phyloP scores from a whole-genome alignment of 2,329 filamentous ascomycete genomes.

The Akanthomyces dipterigenus region DNA sequence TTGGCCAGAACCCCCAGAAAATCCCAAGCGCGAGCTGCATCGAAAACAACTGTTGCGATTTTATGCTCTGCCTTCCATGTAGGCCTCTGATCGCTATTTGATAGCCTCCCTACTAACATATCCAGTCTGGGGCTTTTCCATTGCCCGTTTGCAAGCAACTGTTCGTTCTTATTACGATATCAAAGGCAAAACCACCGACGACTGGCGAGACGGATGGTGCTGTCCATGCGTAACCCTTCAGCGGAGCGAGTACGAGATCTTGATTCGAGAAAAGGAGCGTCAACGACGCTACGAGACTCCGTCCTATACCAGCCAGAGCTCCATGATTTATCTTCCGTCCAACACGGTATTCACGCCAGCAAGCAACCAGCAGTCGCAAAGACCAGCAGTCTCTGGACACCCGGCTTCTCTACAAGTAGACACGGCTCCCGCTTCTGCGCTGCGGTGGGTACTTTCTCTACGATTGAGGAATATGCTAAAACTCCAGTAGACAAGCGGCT shows the following conservation, averaged over 20 bases:
- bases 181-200: slow-evolving; percentile 18
- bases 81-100: slow-evolving; percentile 5
- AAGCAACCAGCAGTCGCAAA: neutral
- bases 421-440: neutral
- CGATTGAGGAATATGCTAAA: neutral
- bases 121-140: slow-evolving; percentile 25
- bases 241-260: slow-evolving; percentile 27
- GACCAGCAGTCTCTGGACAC: neutral
- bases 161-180: slow-evolving; percentile 29
- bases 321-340: neutral
- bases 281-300: neutral
- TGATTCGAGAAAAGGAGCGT: slow-evolving; percentile 21
- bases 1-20: slow-evolving; percentile 16
- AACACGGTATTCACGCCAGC: neutral
- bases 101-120: neutral
- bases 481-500: neutral
- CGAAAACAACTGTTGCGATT: slow-evolving; percentile 16
- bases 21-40: neutral
- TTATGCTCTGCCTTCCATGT: slow-evolving; percentile 23
- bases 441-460: neutral
- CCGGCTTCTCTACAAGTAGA: neutral
- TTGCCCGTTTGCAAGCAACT: slow-evolving; percentile 23
- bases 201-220: slow-evolving; percentile 22
- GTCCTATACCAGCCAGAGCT: neutral
- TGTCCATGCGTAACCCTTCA: slow-evolving; percentile 23